Conservation (phyloP, 805 yeast species). For the Suhomyces prunicola region DNA sequence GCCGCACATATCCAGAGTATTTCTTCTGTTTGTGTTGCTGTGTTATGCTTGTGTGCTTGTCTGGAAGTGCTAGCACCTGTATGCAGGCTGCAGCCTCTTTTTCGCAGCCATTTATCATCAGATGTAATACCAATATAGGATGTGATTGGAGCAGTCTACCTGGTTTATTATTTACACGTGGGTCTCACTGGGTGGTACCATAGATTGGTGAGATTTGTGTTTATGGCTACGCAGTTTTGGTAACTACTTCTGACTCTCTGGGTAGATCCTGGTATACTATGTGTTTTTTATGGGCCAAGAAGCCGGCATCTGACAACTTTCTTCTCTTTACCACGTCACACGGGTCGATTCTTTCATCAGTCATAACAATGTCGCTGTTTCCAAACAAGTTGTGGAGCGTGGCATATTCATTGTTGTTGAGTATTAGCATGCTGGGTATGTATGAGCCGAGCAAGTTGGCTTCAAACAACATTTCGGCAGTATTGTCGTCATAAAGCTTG, state of each 20-base stretch:
- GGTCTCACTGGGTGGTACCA: too few relatives aligned
- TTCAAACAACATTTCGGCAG: conserved; percentile 13
- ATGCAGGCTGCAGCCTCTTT: background rate
- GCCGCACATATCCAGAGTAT: too few relatives aligned
- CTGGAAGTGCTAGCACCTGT: background rate
- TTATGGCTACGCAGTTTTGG: background rate
- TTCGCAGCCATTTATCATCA: background rate
- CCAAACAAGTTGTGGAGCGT: conserved; percentile 9
- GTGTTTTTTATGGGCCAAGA: background rate
- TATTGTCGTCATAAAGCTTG: conserved; percentile 18
- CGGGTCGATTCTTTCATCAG: background rate
- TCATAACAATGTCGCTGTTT: background rate
- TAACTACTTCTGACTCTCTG: background rate
- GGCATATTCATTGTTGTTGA: conserved; percentile 6
- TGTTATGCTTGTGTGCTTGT: background rate
- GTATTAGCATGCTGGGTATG: conserved; percentile 10
- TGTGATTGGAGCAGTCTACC: too few relatives aligned
- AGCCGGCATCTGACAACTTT: background rate
- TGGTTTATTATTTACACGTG: too few relatives aligned
- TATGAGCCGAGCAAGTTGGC: conserved; percentile 11
- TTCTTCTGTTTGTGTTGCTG: background rate
- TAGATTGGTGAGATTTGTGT: too few relatives aligned
- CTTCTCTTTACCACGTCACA: background rate
- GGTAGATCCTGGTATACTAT: background rate
- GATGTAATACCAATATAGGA: too few relatives aligned